Base-by-base conservation (phyloP, 306 rosid species). In the Mimosa bimucronata region DNA sequence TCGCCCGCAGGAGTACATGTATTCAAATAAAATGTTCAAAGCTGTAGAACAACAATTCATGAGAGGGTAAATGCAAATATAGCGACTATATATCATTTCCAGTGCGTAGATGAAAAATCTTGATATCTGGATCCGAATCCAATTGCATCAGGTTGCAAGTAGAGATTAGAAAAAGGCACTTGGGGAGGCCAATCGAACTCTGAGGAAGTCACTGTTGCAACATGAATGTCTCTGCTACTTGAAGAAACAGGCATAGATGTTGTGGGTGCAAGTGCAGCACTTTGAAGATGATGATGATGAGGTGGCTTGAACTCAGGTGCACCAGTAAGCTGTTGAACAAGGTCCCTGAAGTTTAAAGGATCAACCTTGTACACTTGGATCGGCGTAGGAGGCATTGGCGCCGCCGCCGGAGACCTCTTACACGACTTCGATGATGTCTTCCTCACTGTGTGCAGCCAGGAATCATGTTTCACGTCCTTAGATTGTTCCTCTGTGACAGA, bases 281-380 rank as follows among this genome's bases (percentile, higher is more conserved):
- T 76, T 4, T 84, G 92, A 23, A 82, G 88, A 18, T 40, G 84
- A 1, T 46, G 92, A 19, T 83, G 88, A 21, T 40, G 82, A 1
- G 38, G 87, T 45, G 79, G 77, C 74, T 73, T 88, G 72, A 80
- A 81, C 85, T 89, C 89, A 0, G 88, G 91, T 41, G 92, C 90
- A 58, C 94, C 88, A 0, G 97, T 94, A 76, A 94, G 95, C 62
- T 82, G 86, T 76, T 94, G 97, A 68, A 92, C 98, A 0, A 94
- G 81, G 42, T 85, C 82, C 9, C 92, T 61, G 78, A 92, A 94
- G 89, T 94, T 89, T 23, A 87, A 14, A 15, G 97, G 92, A 23
- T 94, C 94, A 2, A 94, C 98, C 73, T 88, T 88, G 88, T 90
- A 94, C 0, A 94, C 89, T 30, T 82, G 83, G 1, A 91, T 83